Evolutionary conservation across 176 grass and related monocot genomes (phyloP), one percentile per base, ranked within the genome.

Genomic region (Eremochloa ophiuroides): DNA sequence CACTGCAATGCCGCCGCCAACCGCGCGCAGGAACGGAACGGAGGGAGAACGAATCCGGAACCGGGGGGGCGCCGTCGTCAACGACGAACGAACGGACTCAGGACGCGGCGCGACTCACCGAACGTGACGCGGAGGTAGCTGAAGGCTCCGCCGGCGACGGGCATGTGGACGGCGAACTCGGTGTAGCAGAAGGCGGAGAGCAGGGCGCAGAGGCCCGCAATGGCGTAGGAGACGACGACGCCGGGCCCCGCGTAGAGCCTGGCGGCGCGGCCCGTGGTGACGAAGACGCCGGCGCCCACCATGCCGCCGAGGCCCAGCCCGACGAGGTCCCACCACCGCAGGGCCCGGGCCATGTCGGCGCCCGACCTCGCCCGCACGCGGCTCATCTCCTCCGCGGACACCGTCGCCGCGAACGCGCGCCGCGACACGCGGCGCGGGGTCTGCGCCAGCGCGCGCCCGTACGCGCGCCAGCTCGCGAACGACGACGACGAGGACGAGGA

Each of bases 131-230:
- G 84, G 72, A 89, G 83, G 78, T 89, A 89, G 87, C 83, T 89
- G 83, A 89, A 85, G 43, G 87, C 63, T 18, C 93, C 93, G 44
- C 93, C 93, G 14, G 90, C 90, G 66, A 95, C 85, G 40, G 93
- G 93, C 93, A 99, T 87, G 91, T 93, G 89, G 53, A 99, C 96
- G 7, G 93, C 91, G 80, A 99, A 99, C 72, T 99, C 96, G 4
- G 96, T 99, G 79, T 99, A 99, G 76, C 96, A 99, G 81, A 99
- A 99, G 46, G 96, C 91, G 14, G 96, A 95, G n/a, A 95, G 96
- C 10, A 99, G 71, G 33, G 96, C 96, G 66, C 93, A 95, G 38
- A 99, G 73, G 0, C 96, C 96, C 0, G 96, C 96, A 88, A 99
- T 88, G 96, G 96, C 96, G 85, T 99, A 99, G 77, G 89, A 91